A percentile compares a stretch with the other conserved stretches of the same genome.
Evolutionary conservation across 371 early-diverging fungal genomes (phyloP).

Genomic region (Haplosporangium sp.): DNA sequence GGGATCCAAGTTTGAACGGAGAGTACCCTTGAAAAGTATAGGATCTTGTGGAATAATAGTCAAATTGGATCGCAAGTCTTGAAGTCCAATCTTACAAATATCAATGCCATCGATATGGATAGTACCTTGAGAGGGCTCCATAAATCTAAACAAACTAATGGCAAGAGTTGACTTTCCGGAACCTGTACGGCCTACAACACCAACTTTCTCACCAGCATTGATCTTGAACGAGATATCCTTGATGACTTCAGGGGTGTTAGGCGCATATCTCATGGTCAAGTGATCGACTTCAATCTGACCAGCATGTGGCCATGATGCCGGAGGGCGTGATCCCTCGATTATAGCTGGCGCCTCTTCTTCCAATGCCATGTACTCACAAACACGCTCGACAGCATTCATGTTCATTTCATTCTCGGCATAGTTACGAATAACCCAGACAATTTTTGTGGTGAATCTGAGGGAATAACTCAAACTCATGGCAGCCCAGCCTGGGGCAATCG

Average conservation of each 20-base stretch:
- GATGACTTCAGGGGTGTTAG: conserved; percentile 76
- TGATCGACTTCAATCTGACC: conserved; percentile 76
- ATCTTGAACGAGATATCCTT: conserved; percentile 60
- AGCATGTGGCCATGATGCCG: conserved; percentile 77
- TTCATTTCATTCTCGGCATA: conserved; percentile 81
- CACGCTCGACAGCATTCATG: conserved; percentile 75
- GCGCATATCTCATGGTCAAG: conserved; percentile 74
- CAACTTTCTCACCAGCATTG: conserved; percentile 57
- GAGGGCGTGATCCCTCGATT: conserved; percentile 55
- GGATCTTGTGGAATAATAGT: conserved; percentile 84
- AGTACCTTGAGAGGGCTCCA: conserved; percentile 71
- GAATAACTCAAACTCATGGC: conserved; percentile 83
- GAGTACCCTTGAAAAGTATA: conserved; percentile 70
- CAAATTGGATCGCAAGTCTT: conserved; percentile 71
- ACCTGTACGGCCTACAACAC: conserved; percentile 64
- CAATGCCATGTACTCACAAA: conserved; percentile 70
- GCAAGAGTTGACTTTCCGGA: conserved; percentile 80
- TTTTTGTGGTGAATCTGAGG: conserved; percentile 69
- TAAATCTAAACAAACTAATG: conserved; percentile 75
- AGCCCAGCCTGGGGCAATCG: conserved; percentile 72
- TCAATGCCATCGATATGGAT: conserved; percentile 79
- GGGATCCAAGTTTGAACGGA: conserved; percentile 77
- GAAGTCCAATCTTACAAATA: conserved; percentile 70
- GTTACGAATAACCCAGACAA: conserved; percentile 83
- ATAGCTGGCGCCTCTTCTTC: conserved; percentile 70